Base-by-base conservation (phyloP, 495 filamentous ascomycete species). In the Rhypophila decipiens region DNA sequence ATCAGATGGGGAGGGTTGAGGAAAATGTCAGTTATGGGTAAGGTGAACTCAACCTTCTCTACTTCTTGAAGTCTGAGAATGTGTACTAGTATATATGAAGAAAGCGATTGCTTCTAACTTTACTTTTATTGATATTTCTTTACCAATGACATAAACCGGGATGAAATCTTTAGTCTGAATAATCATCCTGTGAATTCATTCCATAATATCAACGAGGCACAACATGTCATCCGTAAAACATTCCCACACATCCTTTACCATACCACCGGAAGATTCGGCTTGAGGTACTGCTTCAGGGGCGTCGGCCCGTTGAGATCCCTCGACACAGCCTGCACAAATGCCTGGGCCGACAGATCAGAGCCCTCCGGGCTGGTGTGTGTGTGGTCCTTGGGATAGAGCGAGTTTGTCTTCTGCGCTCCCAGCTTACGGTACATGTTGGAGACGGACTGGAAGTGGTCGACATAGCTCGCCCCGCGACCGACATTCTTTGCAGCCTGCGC, bases 281-380 rank as follows among this genome's bases (percentile, higher is more conserved):
- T 60, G 13, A 65, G 13, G 39, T 48, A 63, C 23, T 27, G 35
- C 49, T 52, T 51, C 34, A 65, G 40, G 46, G 59, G 50, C 50
- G 61, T 65, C 20, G 59, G 60, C 42, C 61, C 59, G 35, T 67
- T 68, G 11, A 49, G 61, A 7, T 60, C 66, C 51, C 74, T 78
- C 21, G 68, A 58, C 5, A 84, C 55, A 0, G 69, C 83, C 67
- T 82, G 80, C 42, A 81, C 73, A 58, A 85, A 86, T 27, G 79
- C 78, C 53, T 76, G 69, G 0, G 74, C 73, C 12, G 82, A 77
- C 4, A 77, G 65, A 50, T 77, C 65, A 2, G 82, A 80, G 0
- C 83, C 83, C 29, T 55, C 65, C 0, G 77, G 63, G 51, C 71
- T 80, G 2, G 83, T 85, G 61, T 86, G 83, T 5, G 80, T 85